phyloP scores from a whole-genome alignment of 192 early-diverging fungal genomes.

The Backusella liffmaniae region DNA sequence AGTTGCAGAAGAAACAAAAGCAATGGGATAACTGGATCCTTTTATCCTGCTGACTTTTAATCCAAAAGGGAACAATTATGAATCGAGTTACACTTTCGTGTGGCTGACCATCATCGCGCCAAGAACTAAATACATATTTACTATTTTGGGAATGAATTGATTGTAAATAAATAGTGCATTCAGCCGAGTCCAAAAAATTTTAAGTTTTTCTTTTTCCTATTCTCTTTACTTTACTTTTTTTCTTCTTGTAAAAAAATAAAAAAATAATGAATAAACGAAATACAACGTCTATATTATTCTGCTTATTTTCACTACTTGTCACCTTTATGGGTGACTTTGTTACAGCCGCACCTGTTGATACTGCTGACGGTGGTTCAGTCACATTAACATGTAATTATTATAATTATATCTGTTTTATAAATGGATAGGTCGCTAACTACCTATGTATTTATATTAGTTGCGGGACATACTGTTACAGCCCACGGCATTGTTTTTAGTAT shows the following conservation, averaged over 20 bases:
- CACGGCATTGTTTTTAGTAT: slow-evolving; percentile 31
- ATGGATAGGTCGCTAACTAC: no score
- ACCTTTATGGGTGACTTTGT: slow-evolving; percentile 10
- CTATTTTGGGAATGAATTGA: neutral
- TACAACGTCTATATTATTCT: neutral
- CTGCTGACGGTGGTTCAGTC: neutral
- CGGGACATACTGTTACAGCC: slow-evolving; percentile 16
- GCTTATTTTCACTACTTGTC: neutral
- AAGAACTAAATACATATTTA: neutral
- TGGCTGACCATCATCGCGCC: neutral
- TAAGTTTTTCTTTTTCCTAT: neutral
- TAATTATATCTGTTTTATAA: neutral
- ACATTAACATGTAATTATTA: slow-evolving; percentile 7
- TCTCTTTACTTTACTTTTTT: neutral
- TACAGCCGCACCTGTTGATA: slow-evolving; percentile 11
- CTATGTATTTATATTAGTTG: slow-evolving; percentile 6
- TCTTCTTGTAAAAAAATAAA: neutral
- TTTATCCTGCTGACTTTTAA: neutral
- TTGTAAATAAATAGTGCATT: neutral
- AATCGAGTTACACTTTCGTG: neutral
- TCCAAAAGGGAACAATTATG: neutral
- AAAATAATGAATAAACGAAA: neutral
- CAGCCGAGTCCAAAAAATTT: neutral
- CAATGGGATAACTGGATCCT: neutral
- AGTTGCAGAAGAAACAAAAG: neutral